Percentiles rank a stretch among this genome's conserved stretches.
phyloP scores from a whole-genome alignment of 2,329 filamentous ascomycete genomes.

The Penicillium fuscoglaucum region DNA sequence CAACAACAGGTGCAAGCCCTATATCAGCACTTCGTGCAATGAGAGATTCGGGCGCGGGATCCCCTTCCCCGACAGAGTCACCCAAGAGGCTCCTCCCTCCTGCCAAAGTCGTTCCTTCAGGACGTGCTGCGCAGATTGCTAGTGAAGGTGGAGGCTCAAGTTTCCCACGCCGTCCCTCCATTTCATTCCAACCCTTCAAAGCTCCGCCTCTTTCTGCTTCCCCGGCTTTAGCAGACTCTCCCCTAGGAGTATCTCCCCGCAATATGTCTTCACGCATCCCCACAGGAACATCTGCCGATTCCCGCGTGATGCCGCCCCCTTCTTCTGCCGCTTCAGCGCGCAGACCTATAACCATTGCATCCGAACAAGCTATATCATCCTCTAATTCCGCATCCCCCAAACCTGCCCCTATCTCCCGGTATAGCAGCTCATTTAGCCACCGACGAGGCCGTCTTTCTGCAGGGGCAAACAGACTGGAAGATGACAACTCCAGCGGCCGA shows the following conservation, averaged over 20 bases:
- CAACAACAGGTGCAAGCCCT: conserved; percentile 75
- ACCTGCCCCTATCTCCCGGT: conserved; percentile 74
- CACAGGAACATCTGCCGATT: conserved; percentile 42
- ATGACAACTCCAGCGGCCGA: conserved; percentile 60
- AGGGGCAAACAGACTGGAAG: conserved; percentile 60
- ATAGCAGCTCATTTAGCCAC: conserved; percentile 93
- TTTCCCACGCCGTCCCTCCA: conserved; percentile 69
- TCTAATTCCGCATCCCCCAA: conserved; percentile 75
- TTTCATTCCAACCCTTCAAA: conserved; percentile 96
- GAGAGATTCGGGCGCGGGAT: conserved; percentile 52
- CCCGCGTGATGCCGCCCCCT: conserved; percentile 41
- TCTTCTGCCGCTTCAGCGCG: conserved; percentile 41
- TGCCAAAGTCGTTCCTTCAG: conserved; percentile 32
- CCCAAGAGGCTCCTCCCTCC: conserved; percentile 51
- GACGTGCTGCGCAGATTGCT: conserved; percentile 38
- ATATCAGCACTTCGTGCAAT: conserved; percentile 78
- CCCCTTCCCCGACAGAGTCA: conserved; percentile 52
- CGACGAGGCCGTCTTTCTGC: conserved; percentile 74
- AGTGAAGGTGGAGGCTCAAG: conserved; percentile 51
- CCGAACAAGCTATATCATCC: conserved; percentile 63
- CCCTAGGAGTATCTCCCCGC: conserved; percentile 54
- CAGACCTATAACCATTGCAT: conserved; percentile 53
- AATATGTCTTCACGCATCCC: conserved; percentile 47
- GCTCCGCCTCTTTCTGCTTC: conserved; percentile 91
- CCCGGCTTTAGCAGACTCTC: conserved; percentile 58